phyloP scores from a whole-genome alignment of 106 monocot genomes.

The Dioscorea alata region DNA sequence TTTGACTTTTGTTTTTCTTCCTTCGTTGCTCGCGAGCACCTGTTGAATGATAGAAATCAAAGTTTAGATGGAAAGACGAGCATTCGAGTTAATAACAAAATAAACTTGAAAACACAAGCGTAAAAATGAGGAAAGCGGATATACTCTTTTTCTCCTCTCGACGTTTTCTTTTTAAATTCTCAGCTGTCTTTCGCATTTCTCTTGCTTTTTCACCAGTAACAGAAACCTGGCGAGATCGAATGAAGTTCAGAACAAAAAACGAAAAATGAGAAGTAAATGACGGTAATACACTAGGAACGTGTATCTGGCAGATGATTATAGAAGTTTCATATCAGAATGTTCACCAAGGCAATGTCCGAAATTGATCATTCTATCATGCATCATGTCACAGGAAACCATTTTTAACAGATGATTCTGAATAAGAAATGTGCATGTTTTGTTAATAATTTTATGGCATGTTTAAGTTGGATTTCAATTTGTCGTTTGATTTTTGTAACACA shows the following conservation, averaged over 20 bases:
- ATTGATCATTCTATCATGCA: too few relatives aligned
- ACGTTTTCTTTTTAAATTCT: conserved; percentile 49
- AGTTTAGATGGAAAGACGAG: not conserved
- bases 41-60: conserved; percentile 8
- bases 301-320: too few relatives aligned
- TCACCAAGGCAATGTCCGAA: too few relatives aligned
- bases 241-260: not conserved
- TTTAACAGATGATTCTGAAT: not conserved
- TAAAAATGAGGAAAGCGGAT: not conserved
- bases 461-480: not conserved
- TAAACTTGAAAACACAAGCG: too few relatives aligned
- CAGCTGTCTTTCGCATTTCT: conserved; percentile 38
- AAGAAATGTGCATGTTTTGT: not conserved
- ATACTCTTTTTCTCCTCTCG: conserved; percentile 66
- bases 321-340: too few relatives aligned
- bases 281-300: not conserved
- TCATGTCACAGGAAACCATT: too few relatives aligned
- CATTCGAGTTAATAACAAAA: not conserved
- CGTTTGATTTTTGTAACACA: not conserved
- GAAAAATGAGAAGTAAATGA: not conserved
- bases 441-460: not conserved
- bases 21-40: conserved; percentile 53
- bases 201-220: conserved; percentile 49
- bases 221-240: conserved; percentile 36
- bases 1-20: conserved; percentile 38